Base-by-base conservation (phyloP, 169 alveolate genomes). In the Babesia divergens region DNA sequence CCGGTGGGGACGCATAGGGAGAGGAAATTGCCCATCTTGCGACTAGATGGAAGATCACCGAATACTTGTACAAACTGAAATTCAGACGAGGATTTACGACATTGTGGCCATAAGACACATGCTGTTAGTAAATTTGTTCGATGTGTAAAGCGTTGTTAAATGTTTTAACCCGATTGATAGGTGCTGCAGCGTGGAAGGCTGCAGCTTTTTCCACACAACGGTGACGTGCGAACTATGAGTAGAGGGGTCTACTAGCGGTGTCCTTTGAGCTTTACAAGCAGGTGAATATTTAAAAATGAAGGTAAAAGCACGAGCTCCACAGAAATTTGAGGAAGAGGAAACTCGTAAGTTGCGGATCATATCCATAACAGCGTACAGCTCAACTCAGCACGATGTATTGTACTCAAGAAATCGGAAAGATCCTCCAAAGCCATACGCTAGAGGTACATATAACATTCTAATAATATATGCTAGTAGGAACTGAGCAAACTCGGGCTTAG, bases 341-440 rank as follows among this genome's bases (percentile, higher is more conserved):
- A 24, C 43, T 3, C 56, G 72, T 62, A 62, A n/a, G 56, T 62
- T 16, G 26, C 22, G 13, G 2, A 20, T 13, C 35, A 0, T 8
- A 22, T 6, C 18, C 40, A 13, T 62, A 11, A 62, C 38, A 7
- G 24, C n/a, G 8, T 32, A 59, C 59, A 62, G 72, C 56, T 22
- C 28, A 44, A 46, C 60, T 62, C 13, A 16, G 42, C 20, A 29
- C 28, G 34, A 43, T 62, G 72, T 62, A 62, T 46, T 62, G 72
- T 35, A 46, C 72, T 29, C 72, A 62, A 46, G 72, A 62, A 28
- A 62, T 62, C 44, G 58, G 47, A 46, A 38, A 20, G 72, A 62
- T 62, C 24, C 72, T 62, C 6, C 72, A 62, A 1, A 20, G 49
- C n/a, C 5, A 13, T 24, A 62, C 72, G 34, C 34, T 62, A 29